A percentile compares a stretch with the other conserved stretches of the same genome.
These are phyloP conservation scores for Fragilaria radians DNA, from an alignment of 108 stramenopile genomes.

Conservation along the genomic window DNA sequence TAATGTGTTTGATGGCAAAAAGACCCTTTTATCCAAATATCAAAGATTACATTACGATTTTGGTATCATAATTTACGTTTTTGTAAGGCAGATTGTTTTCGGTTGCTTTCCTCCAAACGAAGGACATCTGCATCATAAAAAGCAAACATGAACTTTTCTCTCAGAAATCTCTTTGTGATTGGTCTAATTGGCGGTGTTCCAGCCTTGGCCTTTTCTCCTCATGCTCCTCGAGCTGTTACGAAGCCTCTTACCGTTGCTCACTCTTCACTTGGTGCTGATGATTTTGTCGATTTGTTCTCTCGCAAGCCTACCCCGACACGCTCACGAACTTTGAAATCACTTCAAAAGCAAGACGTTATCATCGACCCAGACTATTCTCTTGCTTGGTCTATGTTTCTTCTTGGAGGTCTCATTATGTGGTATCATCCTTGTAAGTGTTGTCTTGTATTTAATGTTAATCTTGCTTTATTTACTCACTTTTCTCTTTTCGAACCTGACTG, in stretches of 20 bases:
- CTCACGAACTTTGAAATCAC: background rate
- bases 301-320: background rate
- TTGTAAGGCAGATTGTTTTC: no score
- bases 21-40: no score
- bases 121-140: no score
- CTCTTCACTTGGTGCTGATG: background rate
- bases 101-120: no score
- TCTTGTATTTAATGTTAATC: background rate
- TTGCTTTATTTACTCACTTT: background rate
- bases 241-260: background rate
- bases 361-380: slow-evolving; percentile 31
- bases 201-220: background rate
- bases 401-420: slow-evolving; percentile 36
- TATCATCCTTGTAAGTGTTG: slow-evolving; percentile 47
- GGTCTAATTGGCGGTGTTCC: no score
- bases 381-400: slow-evolving; percentile 19
- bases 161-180: background rate
- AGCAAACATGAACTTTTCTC: background rate
- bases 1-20: no score
- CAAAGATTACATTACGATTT: no score
- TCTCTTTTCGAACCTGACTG: background rate
- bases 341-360: slow-evolving; percentile 15
- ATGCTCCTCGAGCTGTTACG: background rate
- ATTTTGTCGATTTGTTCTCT: background rate
- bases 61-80: no score